Percentiles rank a stretch among this genome's conserved stretches.
These are phyloP conservation scores for Primulina eburnea DNA, from an alignment of 257 asterid genomes.

Conservation along the genomic window DNA sequence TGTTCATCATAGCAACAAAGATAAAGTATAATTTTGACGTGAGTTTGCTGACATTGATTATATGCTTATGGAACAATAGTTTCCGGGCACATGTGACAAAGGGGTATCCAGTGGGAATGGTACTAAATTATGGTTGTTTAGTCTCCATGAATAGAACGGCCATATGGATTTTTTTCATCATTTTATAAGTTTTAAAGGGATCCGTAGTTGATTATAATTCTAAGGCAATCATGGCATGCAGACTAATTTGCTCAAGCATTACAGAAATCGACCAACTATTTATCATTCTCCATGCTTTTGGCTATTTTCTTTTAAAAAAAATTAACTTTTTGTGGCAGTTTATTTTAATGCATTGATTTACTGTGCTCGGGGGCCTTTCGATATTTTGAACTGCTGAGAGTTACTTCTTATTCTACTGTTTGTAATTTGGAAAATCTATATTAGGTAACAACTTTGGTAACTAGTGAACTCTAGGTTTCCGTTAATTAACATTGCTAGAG, in stretches of 20 bases:
- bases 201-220: background rate
- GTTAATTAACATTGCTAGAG: slow-evolving; percentile 3
- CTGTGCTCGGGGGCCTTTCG: background rate
- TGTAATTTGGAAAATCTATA: slow-evolving; percentile 10
- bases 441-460: slow-evolving; percentile 16
- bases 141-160: background rate
- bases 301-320: background rate
- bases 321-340: background rate
- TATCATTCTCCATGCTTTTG: background rate
- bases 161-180: background rate
- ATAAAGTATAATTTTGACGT: background rate
- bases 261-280: background rate
- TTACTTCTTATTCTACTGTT: background rate
- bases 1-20: background rate
- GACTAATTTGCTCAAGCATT: background rate
- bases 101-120: background rate
- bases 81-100: background rate
- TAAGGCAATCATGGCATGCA: background rate
- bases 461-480: slow-evolving; percentile 18
- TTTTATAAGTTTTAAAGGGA: background rate
- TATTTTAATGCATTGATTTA: background rate
- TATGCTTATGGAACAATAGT: background rate
- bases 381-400: background rate
- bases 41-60: background rate
- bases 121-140: background rate